Evolutionary conservation across 768 basidiomycete genomes (phyloP), one percentile per base, ranked within the genome.

Genomic region (Russula sp.): DNA sequence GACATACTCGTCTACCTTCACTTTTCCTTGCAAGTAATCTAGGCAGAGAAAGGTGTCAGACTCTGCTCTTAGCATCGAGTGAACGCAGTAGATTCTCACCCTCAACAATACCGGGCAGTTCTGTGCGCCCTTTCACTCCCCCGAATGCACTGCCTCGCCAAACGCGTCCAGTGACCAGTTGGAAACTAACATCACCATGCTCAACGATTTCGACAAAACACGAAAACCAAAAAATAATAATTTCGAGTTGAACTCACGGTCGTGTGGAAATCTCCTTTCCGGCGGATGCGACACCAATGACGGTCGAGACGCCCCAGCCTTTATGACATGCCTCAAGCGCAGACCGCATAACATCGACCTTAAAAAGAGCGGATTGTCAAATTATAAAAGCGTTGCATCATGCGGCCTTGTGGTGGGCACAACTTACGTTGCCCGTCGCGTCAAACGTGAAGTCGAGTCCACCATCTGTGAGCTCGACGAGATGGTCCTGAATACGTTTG

Each of bases 321-420:
- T 98, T 98, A 77, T 99, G 97, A 76, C 94, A 98, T n/a, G 94
- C 91, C 78, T 99, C 97, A 53, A 99, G 84, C 28, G 97, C 97
- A 55, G 88, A 80, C 65, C 95, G 86, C 95, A 97, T 98, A 67
- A 96, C 94, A 32, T 93, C 79, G 11, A 94, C 90, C 89, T 90
- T 10, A n/a, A 26, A 38, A 26, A 57, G 6, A 16, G 16, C 46
- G 11, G 24, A 64, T 30, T 8, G 30, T 48, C 20, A 36, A 55
- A n/a, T 38, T 2, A 58, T 32, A 26, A 50, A 9, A 2, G 13
- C 14, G 14, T 53, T 13, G 30, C 9, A n/a, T 14, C n/a, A 22
- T 28, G 11, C n/a, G n/a, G n/a, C 1, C 42, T 10, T 4, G 42
- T 46, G 44, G 69, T 76, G 13, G 36, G 3, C 13, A 26, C n/a